A percentile compares a stretch with the other conserved stretches of the same genome.
Evolutionary conservation across 2,329 filamentous ascomycete genomes (phyloP).

Genomic region (Paecilomyces sp.): DNA sequence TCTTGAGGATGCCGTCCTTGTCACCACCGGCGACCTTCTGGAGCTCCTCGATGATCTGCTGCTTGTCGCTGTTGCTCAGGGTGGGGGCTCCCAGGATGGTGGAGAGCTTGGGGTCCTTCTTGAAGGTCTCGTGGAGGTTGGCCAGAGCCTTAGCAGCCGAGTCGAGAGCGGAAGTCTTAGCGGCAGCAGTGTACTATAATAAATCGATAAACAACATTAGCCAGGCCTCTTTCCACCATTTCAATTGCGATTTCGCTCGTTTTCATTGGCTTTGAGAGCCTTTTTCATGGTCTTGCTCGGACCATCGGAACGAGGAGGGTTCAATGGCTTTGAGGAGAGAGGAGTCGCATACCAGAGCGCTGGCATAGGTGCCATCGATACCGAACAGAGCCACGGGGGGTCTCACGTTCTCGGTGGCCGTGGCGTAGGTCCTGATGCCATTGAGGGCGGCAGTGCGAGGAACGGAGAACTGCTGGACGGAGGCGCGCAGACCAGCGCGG

Average conservation of each 20-base stretch:
- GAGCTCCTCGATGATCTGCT: slow-evolving; percentile 77
- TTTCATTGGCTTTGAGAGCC: neutral
- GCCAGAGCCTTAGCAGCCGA: slow-evolving; percentile 72
- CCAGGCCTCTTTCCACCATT: slow-evolving; percentile 5
- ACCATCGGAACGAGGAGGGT: neutral
- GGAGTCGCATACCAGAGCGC: slow-evolving; percentile 74
- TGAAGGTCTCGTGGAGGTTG: slow-evolving; percentile 63
- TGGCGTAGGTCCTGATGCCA: slow-evolving; percentile 67
- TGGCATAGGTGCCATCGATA: slow-evolving; percentile 96
- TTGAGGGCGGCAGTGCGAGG: slow-evolving; percentile 34
- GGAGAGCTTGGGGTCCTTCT: slow-evolving; percentile 75
- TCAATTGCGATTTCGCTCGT: slow-evolving; percentile 1
- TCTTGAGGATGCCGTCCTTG: slow-evolving; percentile 78
- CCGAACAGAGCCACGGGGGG: slow-evolving; percentile 89
- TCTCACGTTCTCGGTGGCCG: slow-evolving; percentile 61
- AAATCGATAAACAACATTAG: neutral
- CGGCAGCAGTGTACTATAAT: slow-evolving; percentile 84
- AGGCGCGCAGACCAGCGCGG: slow-evolving; percentile 51
- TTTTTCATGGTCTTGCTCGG: neutral
- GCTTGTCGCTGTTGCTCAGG: slow-evolving; percentile 72
- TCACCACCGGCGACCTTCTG: slow-evolving; percentile 69
- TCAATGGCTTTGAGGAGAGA: neutral
- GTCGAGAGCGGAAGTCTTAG: slow-evolving; percentile 81
- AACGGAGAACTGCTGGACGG: slow-evolving; percentile 37
- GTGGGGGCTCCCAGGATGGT: slow-evolving; percentile 73